These are phyloP conservation scores for Rutstroemia sydowiana DNA, from an alignment of 2,329 filamentous ascomycete species.

Conservation along the genomic window DNA sequence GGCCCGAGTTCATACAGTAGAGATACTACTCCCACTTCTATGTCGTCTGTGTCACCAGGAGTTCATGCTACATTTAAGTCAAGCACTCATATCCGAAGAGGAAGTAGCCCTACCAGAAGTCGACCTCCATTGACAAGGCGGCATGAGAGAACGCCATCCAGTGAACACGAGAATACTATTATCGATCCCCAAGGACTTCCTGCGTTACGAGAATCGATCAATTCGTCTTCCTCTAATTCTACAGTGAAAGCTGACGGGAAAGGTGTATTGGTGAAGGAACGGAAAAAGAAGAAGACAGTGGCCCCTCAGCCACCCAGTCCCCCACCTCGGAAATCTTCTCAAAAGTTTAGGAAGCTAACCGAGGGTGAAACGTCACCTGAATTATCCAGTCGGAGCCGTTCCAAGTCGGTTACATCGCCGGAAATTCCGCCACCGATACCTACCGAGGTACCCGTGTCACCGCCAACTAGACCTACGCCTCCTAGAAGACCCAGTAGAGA, in stretches of 20 bases:
- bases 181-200: constrained; percentile 52
- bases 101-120: constrained; percentile 47
- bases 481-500: constrained; percentile 61
- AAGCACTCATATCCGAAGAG: constrained; percentile 39
- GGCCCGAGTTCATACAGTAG: constrained; percentile 64
- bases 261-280: constrained; percentile 30
- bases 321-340: constrained; percentile 54
- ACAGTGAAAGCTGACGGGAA: constrained; percentile 51
- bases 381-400: constrained; percentile 30
- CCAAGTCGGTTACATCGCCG: neutral
- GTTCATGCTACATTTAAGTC: constrained; percentile 39
- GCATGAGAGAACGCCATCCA: constrained; percentile 47
- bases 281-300: constrained; percentile 38
- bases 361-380: constrained; percentile 35
- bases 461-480: constrained; percentile 16
- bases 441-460: neutral
- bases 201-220: constrained; percentile 60
- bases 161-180: constrained; percentile 39
- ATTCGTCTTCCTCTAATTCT: constrained; percentile 66
- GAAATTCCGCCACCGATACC: neutral
- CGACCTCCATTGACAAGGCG: constrained; percentile 55
- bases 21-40: constrained; percentile 71
- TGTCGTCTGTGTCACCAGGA: constrained; percentile 66
- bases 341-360: constrained; percentile 39
- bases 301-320: constrained; percentile 51